Evolutionary conservation across 352 stramenopile species (phyloP), one percentile per base, ranked within the genome.

Genomic region (Thalassiosira allenii): DNA sequence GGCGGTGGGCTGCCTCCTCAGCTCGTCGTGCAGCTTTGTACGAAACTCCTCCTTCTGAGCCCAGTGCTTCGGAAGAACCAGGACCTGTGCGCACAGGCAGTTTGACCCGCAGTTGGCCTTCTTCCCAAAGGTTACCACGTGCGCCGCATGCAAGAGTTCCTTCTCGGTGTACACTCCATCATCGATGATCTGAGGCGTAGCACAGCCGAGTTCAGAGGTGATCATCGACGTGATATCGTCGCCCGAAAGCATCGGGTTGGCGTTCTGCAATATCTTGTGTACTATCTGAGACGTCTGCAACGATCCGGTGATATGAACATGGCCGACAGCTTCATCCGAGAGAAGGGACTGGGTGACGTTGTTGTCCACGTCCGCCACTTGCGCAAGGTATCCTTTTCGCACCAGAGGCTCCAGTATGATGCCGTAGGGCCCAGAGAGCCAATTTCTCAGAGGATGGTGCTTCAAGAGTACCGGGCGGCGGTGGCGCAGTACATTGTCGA

Each of bases 161-260:
- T 12, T 41, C 1, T 63, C 17, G 1, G 76, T 83, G 70, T 80
- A 86, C 5, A 40, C 54, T 22, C 69, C 81, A 25, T 66, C 34
- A 3, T 64, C 57, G 1, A 86, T 17, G 6, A 88, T 53, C 14
- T 61, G 71, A 0, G 80, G 80, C 6, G 80, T 88, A 9, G 69
- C 56, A 40, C 65, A 80, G 14, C 86, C 83, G 0, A 92, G 61
- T 43, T 92, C 83, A 32, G 80, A 86, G 6, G 80, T 86, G 14
- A 91, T 64, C 63, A 82, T 80, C 32, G 63, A 66, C 32, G 12
- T 2, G 9, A 82, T 70, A 29, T 69, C 20, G 2, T 32, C 11
- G 14, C 30, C n/a, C 20, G 53, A 62, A 9, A 65, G 17, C 2
- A 53, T 12, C n/a, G 65, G 65, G 20, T 59, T 34, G 17, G 41